Base-by-base conservation (phyloP, 306 rosid species). In the Casuarina glauca region DNA sequence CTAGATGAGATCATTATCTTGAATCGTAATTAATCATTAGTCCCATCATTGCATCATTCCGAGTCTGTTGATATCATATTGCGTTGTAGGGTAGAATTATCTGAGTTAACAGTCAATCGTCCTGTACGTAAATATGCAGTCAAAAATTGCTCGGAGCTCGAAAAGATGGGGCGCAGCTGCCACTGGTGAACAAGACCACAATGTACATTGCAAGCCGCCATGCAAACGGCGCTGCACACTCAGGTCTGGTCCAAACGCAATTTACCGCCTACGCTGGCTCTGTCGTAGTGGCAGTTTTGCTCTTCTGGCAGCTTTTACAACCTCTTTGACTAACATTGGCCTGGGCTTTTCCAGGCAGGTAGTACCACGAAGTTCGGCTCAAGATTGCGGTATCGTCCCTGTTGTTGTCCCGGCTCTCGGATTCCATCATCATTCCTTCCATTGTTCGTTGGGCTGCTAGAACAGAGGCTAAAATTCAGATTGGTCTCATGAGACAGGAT, bases 151-250 rank as follows among this genome's bases (percentile, higher is more conserved):
- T 94, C 87, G 96, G 89, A 83, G 87, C 84, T 43, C 76, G 87
- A 15, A 92, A 90, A 83, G 97, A 94, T 74, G 98, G 95, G 17
- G 90, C 84, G 12, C 36, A 7, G 36, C 89, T 94, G 72, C 98
- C 97, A 12, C 90, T 92, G 70, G 97, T 92, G 69, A 94, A 94
- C 78, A 85, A 88, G 83, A 92, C 97, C 41, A 90, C 91, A 94
- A 92, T 94, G 98, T 89, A 94, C 86, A 76, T 94, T 45, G 58
- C 78, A 54, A 82, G 78, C 80, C 81, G 39, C 11, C 85, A 82
- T n/a, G 77, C 86, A 7, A 62, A 83, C 1, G 55, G 69, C 58
- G 82, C 74, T 61, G 80, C 87, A n/a, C 73, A 84, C 4, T n/a
- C 83, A 78, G 78, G 80, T 86, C 84, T 77, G 85, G 66, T 79